These are phyloP conservation scores for Fusarium oligoseptatum DNA, from an alignment of 2,329 filamentous ascomycete species.

Conservation along the genomic window DNA sequence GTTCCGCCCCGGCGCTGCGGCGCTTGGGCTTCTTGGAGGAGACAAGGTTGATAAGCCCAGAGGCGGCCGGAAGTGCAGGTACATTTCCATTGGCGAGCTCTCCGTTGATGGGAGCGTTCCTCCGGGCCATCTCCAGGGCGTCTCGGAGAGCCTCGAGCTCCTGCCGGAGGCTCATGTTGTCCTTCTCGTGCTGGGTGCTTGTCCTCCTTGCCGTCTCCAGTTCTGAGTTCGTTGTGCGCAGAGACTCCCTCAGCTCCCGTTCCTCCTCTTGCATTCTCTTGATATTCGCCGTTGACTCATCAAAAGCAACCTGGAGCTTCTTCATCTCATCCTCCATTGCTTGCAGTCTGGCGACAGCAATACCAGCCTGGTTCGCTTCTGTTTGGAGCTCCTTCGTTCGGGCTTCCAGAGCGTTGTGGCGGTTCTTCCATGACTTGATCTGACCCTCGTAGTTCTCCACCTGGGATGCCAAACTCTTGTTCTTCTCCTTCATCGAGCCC, in stretches of 20 bases:
- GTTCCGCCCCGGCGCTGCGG: conserved; percentile 89
- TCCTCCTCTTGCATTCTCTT: conserved; percentile 97
- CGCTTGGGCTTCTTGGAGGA: conserved; percentile 97
- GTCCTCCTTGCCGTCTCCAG: conserved; percentile 83
- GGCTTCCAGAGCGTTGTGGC: conserved; percentile 90
- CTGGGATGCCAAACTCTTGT: conserved; percentile 88
- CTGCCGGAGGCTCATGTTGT: conserved; percentile 87
- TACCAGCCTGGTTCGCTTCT: conserved; percentile 97
- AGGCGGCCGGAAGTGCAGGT: conserved; percentile 66
- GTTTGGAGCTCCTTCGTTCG: conserved; percentile 94
- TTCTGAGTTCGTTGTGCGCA: conserved; percentile 83
- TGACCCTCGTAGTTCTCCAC: conserved; percentile 97
- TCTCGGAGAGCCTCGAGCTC: conserved; percentile 93
- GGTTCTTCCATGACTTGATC: conserved; percentile 94
- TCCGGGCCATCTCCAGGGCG: conserved; percentile 88
- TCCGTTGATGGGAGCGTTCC: conserved; percentile 81
- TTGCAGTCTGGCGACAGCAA: conserved; percentile 88
- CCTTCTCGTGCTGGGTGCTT: conserved; percentile 82
- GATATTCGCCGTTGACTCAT: conserved; percentile 90
- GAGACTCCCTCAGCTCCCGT: conserved; percentile 83
- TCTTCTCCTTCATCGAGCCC: conserved; percentile 92
- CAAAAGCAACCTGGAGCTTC: conserved; percentile 88
- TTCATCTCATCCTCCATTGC: conserved; percentile 97
- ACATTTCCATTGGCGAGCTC: conserved; percentile 57
- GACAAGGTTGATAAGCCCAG: conserved; percentile 94